These are phyloP conservation scores for Russula vinacea DNA, from an alignment of 768 basidiomycete species.

Conservation along the genomic window DNA sequence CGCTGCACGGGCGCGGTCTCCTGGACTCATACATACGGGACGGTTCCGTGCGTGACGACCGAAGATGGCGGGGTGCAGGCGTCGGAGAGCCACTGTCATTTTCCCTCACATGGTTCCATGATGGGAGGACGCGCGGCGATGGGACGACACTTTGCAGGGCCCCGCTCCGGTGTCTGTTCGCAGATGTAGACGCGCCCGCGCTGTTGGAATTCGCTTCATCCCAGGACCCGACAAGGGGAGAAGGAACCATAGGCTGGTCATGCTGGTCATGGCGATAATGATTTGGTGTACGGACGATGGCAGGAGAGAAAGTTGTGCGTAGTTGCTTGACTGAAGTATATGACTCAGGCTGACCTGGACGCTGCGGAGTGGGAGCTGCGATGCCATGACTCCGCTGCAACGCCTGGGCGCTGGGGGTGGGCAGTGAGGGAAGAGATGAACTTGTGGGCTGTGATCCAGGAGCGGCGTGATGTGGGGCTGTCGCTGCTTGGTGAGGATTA, in stretches of 20 bases:
- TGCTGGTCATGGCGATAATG: slow-evolving; percentile 49
- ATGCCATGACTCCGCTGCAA: slow-evolving; percentile 24
- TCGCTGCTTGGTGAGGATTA: slow-evolving; percentile 24
- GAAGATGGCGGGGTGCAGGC: slow-evolving; percentile 21
- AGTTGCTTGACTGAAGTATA: slow-evolving; percentile 54
- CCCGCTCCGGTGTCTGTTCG: slow-evolving; percentile 15
- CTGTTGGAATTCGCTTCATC: not conserved
- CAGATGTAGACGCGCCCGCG: slow-evolving; percentile 12
- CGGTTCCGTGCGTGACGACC: slow-evolving; percentile 8
- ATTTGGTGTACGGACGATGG: slow-evolving; percentile 64
- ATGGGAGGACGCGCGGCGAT: slow-evolving; percentile 20
- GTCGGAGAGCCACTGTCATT: slow-evolving; percentile 18
- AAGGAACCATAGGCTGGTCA: slow-evolving; percentile 25
- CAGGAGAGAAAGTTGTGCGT: slow-evolving; percentile 65
- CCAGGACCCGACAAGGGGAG: slow-evolving; percentile 26
- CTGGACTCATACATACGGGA: slow-evolving; percentile 12
- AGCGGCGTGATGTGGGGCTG: slow-evolving; percentile 11
- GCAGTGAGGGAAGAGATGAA: slow-evolving; percentile 3
- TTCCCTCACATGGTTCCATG: slow-evolving; percentile 20
- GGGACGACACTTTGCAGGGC: not conserved
- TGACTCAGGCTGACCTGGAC: slow-evolving; percentile 37
- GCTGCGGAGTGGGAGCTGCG: slow-evolving; percentile 30
- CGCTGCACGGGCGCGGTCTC: slow-evolving; percentile 18
- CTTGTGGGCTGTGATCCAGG: not conserved
- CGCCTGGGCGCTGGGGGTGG: slow-evolving; percentile 8